A percentile compares a stretch with the other conserved stretches of the same genome.
These are phyloP conservation scores for Penicillium sp. DNA, from an alignment of 2,329 filamentous ascomycete species.

Conservation along the genomic window DNA sequence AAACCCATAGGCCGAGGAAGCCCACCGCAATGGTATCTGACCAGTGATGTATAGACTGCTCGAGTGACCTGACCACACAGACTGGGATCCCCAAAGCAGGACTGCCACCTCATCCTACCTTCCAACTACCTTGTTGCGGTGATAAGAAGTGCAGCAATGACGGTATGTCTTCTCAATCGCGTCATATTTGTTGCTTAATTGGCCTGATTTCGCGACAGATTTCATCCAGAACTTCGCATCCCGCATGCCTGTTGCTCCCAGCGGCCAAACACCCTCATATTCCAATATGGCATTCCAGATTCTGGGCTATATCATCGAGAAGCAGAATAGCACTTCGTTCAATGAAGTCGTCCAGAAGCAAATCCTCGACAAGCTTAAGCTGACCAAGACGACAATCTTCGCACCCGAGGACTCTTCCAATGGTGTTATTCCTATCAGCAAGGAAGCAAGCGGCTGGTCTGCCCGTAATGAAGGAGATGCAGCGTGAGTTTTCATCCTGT, in stretches of 20 bases:
- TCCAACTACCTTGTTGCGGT: conserved; percentile 6
- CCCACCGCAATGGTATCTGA: no score
- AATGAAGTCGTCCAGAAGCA: conserved; percentile 29
- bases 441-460: conserved; percentile 33
- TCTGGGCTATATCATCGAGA: conserved; percentile 39
- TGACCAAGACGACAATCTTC: conserved; percentile 30
- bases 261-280: conserved; percentile 35
- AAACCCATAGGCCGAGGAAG: no score
- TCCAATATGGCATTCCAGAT: conserved; percentile 42
- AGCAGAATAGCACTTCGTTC: conserved; percentile 36
- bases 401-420: conserved; percentile 29
- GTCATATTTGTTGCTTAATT: not conserved
- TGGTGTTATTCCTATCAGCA: conserved; percentile 38
- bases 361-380: conserved; percentile 31
- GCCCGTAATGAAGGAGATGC: conserved; percentile 31
- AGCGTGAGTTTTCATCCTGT: conserved; percentile 15
- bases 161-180: conserved; percentile 4
- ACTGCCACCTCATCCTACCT: conserved; percentile 1
- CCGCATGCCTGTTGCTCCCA: conserved; percentile 28
- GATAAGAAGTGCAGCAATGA: conserved; percentile 6
- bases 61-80: not conserved
- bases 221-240: conserved; percentile 32
- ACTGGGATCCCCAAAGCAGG: conserved; percentile 1
- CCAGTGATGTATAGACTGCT: conserved; percentile 3
- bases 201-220: no score